Evolutionary conservation across 306 rosid species (phyloP).

Genomic region (Acacia acuminata): DNA sequence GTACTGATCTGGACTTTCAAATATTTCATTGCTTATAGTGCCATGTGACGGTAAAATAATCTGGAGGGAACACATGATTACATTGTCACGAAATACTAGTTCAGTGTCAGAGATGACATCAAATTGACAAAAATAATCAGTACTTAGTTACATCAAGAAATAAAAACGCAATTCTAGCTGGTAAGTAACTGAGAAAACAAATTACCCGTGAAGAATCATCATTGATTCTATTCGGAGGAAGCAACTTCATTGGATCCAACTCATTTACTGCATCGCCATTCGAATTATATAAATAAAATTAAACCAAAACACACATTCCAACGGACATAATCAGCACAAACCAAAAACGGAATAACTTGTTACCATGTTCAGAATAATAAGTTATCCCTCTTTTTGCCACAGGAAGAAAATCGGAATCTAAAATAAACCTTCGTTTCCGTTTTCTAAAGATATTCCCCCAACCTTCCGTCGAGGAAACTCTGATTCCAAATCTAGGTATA

Average conservation of each 20-base stretch:
- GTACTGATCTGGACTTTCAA: constrained; percentile 20
- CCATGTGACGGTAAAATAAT: constrained; percentile 18
- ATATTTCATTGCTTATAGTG: not conserved
- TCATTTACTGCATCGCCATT: constrained; percentile 30
- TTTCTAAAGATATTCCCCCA: constrained; percentile 24
- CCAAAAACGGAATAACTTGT: not conserved
- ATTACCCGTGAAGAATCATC: constrained; percentile 34
- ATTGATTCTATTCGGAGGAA: not conserved
- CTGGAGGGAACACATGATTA: constrained; percentile 21
- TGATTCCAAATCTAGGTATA: not conserved
- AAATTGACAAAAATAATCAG: not conserved
- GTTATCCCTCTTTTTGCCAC: constrained; percentile 22
- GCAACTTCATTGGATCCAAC: not conserved
- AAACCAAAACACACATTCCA: not conserved
- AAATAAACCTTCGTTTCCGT: constrained; percentile 23
- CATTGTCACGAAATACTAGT: not conserved
- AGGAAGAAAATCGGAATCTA: constrained; percentile 5
- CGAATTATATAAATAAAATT: not conserved
- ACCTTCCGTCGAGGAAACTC: not conserved
- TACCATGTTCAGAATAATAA: constrained; percentile 29
- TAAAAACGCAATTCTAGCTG: not conserved
- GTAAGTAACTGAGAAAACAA: not conserved
- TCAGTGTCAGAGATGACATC: not conserved
- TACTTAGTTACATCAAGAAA: not conserved
- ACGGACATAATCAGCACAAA: not conserved